Evolutionary conservation across 2,329 filamentous ascomycete genomes (phyloP).

Genomic region (Microascus cirrosus): DNA sequence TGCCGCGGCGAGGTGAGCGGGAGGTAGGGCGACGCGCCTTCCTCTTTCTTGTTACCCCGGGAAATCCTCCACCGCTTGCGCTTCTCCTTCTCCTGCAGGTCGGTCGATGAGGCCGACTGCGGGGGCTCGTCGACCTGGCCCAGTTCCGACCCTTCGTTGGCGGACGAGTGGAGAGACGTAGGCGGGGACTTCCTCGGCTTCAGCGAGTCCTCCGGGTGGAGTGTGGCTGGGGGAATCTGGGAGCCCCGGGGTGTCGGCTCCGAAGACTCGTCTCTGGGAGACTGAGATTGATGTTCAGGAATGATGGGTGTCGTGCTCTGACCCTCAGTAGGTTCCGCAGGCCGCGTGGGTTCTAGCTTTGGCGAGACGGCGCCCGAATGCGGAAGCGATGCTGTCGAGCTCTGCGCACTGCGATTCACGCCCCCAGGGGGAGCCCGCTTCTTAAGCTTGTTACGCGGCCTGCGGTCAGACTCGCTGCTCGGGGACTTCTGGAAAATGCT

Average conservation of each 20-base stretch:
- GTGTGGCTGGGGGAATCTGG: conserved; percentile 26
- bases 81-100: conserved; percentile 52
- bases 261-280: conserved; percentile 20
- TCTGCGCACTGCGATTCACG: conserved; percentile 64
- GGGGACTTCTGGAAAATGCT: conserved; percentile 62
- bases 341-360: conserved; percentile 30
- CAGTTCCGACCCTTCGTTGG: conserved; percentile 72
- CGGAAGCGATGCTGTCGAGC: conserved; percentile 67
- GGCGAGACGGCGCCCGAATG: conserved; percentile 34
- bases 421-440: conserved; percentile 65
- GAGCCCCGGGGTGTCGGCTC: conserved; percentile 35
- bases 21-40: conserved; percentile 25
- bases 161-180: conserved; percentile 63
- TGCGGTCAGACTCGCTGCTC: conserved; percentile 42
- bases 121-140: conserved; percentile 57
- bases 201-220: conserved; percentile 24
- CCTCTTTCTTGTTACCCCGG: conserved; percentile 47
- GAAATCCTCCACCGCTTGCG: conserved; percentile 65
- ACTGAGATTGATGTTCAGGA: conserved; percentile 6
- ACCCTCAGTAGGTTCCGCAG: conserved; percentile 23
- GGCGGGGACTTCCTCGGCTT: conserved; percentile 56
- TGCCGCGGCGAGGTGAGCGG: conserved; percentile 31
- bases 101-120: conserved; percentile 15
- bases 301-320: neutral
- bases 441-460: conserved; percentile 79